Evolutionary conservation across 768 basidiomycete genomes (phyloP).

Genomic region (Pilatotrama ljubarskyi): DNA sequence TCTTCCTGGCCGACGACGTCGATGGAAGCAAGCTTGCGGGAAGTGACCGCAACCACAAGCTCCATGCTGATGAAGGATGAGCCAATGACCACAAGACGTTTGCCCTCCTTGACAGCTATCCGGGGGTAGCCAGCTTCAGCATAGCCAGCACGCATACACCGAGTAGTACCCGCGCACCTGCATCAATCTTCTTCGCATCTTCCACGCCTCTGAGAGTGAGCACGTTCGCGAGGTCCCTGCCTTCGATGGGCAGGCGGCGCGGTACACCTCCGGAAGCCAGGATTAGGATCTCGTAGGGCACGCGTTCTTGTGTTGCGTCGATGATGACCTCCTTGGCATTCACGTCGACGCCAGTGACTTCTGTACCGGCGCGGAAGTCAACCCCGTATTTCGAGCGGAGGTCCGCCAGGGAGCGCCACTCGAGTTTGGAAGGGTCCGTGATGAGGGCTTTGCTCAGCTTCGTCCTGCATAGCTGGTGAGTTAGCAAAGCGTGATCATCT

Average conservation of each 20-base stretch:
- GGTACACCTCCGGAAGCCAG: constrained; percentile 78
- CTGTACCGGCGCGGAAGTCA: constrained; percentile 62
- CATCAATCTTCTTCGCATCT: constrained; percentile 71
- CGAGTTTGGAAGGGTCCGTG: constrained; percentile 75
- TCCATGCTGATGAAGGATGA: constrained; percentile 94
- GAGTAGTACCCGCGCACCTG: constrained; percentile 43
- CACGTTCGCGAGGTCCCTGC: constrained; percentile 73
- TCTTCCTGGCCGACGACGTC: constrained; percentile 84
- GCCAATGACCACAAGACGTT: constrained; percentile 79
- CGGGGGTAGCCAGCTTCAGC: not conserved
- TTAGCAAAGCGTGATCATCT: too few species aligned
- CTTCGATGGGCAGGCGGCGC: constrained; percentile 74
- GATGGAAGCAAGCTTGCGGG: constrained; percentile 76
- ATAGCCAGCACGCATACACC: too few species aligned
- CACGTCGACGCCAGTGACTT: constrained; percentile 71
- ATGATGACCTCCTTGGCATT: constrained; percentile 61
- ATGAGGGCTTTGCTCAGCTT: constrained; percentile 87
- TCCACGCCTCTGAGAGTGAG: constrained; percentile 69
- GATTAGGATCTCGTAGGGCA: constrained; percentile 76
- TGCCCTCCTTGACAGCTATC: constrained; percentile 67
- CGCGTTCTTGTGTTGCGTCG: constrained; percentile 54
- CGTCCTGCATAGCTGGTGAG: constrained; percentile 48
- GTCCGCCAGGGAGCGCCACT: constrained; percentile 70
- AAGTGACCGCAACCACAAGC: constrained; percentile 71
- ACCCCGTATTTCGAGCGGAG: constrained; percentile 75